Evolutionary conservation across 2,329 filamentous ascomycete genomes (phyloP).

Genomic region (Botrytis pseudocinerea): DNA sequence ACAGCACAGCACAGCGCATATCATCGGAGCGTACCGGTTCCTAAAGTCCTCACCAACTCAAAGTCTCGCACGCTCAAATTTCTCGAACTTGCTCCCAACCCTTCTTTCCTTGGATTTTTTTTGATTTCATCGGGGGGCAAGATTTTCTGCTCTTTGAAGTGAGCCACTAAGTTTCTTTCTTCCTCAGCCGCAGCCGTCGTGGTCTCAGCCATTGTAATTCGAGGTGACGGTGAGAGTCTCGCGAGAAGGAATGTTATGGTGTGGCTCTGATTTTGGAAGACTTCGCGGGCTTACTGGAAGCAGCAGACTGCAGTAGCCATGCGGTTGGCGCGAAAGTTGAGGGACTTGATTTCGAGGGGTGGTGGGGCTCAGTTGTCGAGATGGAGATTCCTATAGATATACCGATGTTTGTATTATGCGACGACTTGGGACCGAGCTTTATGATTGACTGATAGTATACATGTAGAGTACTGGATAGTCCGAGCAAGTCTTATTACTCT

Average conservation of each 20-base stretch:
- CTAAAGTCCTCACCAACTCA: constrained; percentile 71
- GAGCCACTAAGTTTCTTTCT: constrained; percentile 38
- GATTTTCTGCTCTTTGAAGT: constrained; percentile 31
- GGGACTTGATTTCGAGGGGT: constrained; percentile 3
- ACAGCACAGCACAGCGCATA: constrained; percentile 19
- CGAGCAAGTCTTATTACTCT: not conserved
- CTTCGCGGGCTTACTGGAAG: constrained; percentile 19
- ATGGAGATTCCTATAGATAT: not conserved
- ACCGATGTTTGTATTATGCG: constrained; percentile 2
- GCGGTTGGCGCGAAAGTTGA: constrained; percentile 20
- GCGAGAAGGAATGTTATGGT: constrained; percentile 7
- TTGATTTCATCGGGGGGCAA: constrained; percentile 34
- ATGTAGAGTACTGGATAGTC: not conserved
- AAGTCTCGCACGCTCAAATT: constrained; percentile 59
- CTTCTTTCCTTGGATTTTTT: constrained; percentile 35
- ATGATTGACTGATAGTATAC: not conserved
- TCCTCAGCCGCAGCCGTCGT: constrained; percentile 27
- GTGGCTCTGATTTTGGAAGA: not conserved
- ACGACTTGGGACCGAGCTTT: constrained; percentile 14
- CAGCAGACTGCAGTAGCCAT: constrained; percentile 20
- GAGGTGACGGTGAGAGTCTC: not conserved
- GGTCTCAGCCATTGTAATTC: constrained; percentile 15
- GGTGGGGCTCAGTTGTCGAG: constrained; percentile 15
- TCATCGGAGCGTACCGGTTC: constrained; percentile 57
- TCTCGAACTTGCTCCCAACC: constrained; percentile 35